Evolutionary conservation across 805 yeast species (phyloP), one percentile per base, ranked within the genome.

Genomic region (Zygosaccharomyces bailii): DNA sequence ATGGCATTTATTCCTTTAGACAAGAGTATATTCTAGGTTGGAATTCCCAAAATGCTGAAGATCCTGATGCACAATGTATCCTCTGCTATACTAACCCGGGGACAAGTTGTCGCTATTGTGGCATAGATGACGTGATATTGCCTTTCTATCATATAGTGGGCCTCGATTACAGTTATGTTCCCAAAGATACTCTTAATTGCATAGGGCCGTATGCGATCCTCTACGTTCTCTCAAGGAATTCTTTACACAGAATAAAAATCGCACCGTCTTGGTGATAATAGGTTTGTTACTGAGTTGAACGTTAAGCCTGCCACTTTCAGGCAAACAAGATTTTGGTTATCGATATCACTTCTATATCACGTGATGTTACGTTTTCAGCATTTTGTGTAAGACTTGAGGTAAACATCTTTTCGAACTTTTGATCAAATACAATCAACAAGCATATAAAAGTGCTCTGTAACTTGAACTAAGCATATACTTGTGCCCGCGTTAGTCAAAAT

Each of bases 1-100:
- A 50, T 9, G 65, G 65, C 3, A 51, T 60, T 4, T 55, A 47
- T 37, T 55, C 63, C 9, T 60, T 58, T 38, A 52, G 64, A 43
- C 63, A 59, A 40, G 65, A 60, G 37, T 58, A 56, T 46, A 46
- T 59, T 16, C 14, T 54, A 2, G 64, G 64, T 5, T 59, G 63
- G 61, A 39, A 48, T 7, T 30, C 51, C 5, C 62, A 57, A 40
- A 14, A 30, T 8, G 42, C 48, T 10, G 42, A 38, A 1, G 48
- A 42, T 24, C 40, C 30, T 16, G 20, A 33, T 11, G 8, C 36
- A 3, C 23, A 31, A 5, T 39, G 39, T 18, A 39, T 39, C 7
- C 42, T 39, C 9, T 18, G 21, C 11, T 30, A 31, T 19, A 39
- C 35, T 10, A 31, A 21, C 11, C 42, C 42, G 5, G 34, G 34